Conservation (phyloP, 768 basidiomycete genomes). For the Leccinum rimulosum region DNA sequence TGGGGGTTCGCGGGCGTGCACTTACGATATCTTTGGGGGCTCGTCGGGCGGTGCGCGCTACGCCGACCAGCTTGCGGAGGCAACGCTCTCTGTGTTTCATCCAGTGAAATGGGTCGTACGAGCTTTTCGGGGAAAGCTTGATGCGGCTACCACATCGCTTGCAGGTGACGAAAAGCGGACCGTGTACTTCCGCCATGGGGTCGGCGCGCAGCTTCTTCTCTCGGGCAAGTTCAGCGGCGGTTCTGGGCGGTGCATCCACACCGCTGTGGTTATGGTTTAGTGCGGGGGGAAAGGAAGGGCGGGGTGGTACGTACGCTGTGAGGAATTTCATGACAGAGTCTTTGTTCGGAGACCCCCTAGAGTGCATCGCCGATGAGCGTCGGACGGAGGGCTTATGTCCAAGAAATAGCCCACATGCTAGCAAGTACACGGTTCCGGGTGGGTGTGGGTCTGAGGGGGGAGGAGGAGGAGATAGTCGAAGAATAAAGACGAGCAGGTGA, state of each 20-base stretch:
- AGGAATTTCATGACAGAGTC: conserved; percentile 19
- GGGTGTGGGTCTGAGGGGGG: background rate
- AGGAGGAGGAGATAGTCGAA: conserved; percentile 3
- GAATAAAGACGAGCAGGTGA: background rate
- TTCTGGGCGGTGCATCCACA: conserved; percentile 31
- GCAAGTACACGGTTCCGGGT: background rate
- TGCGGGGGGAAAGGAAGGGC: background rate
- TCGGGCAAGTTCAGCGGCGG: conserved; percentile 44
- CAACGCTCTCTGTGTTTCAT: conserved; percentile 60
- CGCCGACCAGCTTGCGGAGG: conserved; percentile 41
- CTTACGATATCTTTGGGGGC: conserved; percentile 26
- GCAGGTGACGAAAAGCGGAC: conserved; percentile 53
- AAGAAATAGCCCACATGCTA: conserved; percentile 22
- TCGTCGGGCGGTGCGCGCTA: conserved; percentile 14
- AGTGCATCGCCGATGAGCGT: conserved; percentile 21
- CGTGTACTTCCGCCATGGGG: conserved; percentile 49
- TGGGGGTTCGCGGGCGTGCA: background rate
- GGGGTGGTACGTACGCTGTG: conserved; percentile 20
- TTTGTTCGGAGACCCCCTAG: conserved; percentile 27
- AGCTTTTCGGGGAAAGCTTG: conserved; percentile 66
- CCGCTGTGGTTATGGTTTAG: conserved; percentile 22
- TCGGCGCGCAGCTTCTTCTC: conserved; percentile 53
- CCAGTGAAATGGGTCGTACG: conserved; percentile 69
- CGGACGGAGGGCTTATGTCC: background rate
- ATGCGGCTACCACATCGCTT: conserved; percentile 53